phyloP scores from a whole-genome alignment of 2,329 filamentous ascomycete species.

The Cercospora janseana region DNA sequence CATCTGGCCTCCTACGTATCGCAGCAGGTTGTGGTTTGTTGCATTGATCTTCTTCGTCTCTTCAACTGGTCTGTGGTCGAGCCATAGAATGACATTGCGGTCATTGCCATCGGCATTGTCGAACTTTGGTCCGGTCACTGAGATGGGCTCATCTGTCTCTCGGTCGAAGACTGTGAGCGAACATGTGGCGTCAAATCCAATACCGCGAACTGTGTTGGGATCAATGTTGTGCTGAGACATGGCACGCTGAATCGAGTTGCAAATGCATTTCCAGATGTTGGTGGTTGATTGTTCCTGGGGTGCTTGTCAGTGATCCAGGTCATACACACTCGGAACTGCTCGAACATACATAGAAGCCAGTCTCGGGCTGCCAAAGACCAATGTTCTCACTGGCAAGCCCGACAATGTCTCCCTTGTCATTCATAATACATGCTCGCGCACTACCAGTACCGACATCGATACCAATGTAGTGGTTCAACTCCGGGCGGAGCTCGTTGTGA shows the following conservation, averaged over 20 bases:
- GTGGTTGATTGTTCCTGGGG: slow-evolving; percentile 90
- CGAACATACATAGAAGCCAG: slow-evolving; percentile 52
- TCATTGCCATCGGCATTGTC: slow-evolving; percentile 72
- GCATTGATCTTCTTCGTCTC: slow-evolving; percentile 93
- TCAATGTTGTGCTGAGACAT: slow-evolving; percentile 79
- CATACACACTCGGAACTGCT: not conserved
- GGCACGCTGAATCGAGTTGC: slow-evolving; percentile 78
- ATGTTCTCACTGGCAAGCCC: slow-evolving; percentile 54
- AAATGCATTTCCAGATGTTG: slow-evolving; percentile 96
- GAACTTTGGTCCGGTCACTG: slow-evolving; percentile 87
- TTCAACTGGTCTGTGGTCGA: slow-evolving; percentile 86
- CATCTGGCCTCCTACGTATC: slow-evolving; percentile 97
- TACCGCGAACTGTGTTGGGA: slow-evolving; percentile 72
- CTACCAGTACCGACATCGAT: slow-evolving; percentile 97
- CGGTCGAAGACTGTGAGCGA: slow-evolving; percentile 86
- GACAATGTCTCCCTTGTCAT: slow-evolving; percentile 83
- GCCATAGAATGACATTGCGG: slow-evolving; percentile 94
- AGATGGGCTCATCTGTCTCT: slow-evolving; percentile 84
- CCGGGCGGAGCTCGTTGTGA: slow-evolving; percentile 57
- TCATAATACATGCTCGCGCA: slow-evolving; percentile 92
- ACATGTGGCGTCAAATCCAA: slow-evolving; percentile 98
- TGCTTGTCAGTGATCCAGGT: not conserved
- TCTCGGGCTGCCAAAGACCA: slow-evolving; percentile 54
- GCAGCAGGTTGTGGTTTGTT: slow-evolving; percentile 85
- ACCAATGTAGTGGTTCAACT: slow-evolving; percentile 68